Conservation (phyloP, 306 rosid genomes). For the Gastrolobium villosum region DNA sequence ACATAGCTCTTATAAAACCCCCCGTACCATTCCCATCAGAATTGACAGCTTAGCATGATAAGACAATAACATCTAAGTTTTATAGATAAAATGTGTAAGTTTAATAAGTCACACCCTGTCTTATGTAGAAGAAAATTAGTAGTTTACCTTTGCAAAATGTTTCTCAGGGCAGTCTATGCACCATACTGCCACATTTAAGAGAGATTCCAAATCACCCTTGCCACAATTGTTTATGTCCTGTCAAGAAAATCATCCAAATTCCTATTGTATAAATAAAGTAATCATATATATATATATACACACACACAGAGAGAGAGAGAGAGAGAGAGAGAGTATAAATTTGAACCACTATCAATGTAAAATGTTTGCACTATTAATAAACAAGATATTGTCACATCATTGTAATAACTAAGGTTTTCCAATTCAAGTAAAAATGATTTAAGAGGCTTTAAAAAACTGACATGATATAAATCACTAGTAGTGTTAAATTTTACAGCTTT, state of each 20-base stretch:
- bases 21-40: no score
- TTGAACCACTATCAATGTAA: slow-evolving; percentile 1
- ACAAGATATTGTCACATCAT: slow-evolving; percentile 2
- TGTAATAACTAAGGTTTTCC: background rate
- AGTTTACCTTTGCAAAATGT: slow-evolving; percentile 88
- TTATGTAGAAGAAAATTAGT: slow-evolving; percentile 18
- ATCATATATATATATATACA: background rate
- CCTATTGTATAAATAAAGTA: background rate
- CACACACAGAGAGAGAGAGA: background rate
- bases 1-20: no score
- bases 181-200: slow-evolving; percentile 59
- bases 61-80: background rate
- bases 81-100: background rate
- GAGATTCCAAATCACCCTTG: slow-evolving; percentile 63
- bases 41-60: background rate
- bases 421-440: background rate
- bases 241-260: slow-evolving; percentile 40
- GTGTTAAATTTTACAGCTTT: background rate
- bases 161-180: slow-evolving; percentile 82
- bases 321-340: background rate
- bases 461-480: background rate
- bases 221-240: slow-evolving; percentile 76
- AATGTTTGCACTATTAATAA: background rate
- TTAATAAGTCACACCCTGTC: background rate
- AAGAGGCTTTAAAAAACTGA: background rate